Evolutionary conservation across 495 filamentous ascomycete genomes (phyloP), one percentile per base, ranked within the genome.

Genomic region (Penicillium robsamsonii): DNA sequence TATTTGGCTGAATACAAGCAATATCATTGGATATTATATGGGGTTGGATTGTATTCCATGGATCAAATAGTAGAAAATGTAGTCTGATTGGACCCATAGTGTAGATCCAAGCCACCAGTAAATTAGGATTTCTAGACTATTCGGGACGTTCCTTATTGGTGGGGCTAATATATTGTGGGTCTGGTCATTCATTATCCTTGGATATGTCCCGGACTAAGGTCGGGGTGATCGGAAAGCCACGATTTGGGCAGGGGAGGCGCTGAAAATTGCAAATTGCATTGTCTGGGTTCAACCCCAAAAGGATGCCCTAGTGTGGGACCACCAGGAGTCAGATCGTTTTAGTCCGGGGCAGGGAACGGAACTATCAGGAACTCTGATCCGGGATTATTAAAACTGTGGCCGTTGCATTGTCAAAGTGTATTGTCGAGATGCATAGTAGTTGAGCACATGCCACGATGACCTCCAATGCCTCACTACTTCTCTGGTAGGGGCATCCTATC

Each of bases 321-420:
- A 31, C 31, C 17, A 11, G 29, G 45, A n/a, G 17, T 54, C 52
- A 46, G 31, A n/a, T 45, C 33, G n/a, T 51, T 29, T 51, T 46
- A 38, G 52, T 5, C 52, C 15, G 6, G 15, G 51, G 45, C 51
- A 35, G n/a, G 41, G 37, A 25, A 7, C 52, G 52, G 33, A 54
- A 54, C 42, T 33, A n/a, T 20, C 33, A 27, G 52, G 43, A 54
- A 46, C 42, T 35, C 41, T 25, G 51, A 46, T 35, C 51, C 31
- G 41, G 13, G 6, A 15, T 3, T 9, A 24, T 46, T 54, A 8
- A 7, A 31, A 29, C 42, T 40, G 15, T 37, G 35, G 22, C 48
- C 48, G 33, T n/a, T 29, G 49, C 24, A 41, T 41, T 47, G 17
- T 13, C 45, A 47, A 47, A 9, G 12, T 29, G 1, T 13, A 18